Evolutionary conservation across 2,329 filamentous ascomycete genomes (phyloP), one percentile per base, ranked within the genome.

Genomic region (Coniochaeta sp.): DNA sequence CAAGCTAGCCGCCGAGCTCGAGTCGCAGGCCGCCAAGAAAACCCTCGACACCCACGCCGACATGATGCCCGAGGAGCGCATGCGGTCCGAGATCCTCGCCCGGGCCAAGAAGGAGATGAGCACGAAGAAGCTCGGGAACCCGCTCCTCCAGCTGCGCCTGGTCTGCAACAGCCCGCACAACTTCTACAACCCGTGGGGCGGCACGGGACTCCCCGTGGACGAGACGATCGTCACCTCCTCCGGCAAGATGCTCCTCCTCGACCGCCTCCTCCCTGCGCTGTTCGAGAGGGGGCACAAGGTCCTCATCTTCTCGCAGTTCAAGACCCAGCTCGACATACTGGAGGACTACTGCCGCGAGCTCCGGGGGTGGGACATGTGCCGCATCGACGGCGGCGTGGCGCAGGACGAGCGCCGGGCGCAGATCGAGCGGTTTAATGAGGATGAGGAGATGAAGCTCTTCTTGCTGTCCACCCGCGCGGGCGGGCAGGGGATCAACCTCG

Each of bases 281-380:
- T 86, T 99, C 53, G 58, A 73, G 0, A 77, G 81, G 1, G 86
- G 81, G 3, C 91, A 96, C 71, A 97, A 97, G 63, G 86, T 97
- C 26, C 80, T 99, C 45, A 90, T 99, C 49, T 99, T 99, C 68
- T 95, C 89, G 0, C 94, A 99, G 63, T 99, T 99, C 72, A 95
- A 91, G 53, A 95, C 87, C 0, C 91, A 96, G 57, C 81, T 99
- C 0, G 91, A 97, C 62, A 87, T 99, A 2, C 75, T 99, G 0
- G 83, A 95, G 56, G 87, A 92, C 51, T 99, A 96, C 71, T 90
- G 90, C 46, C 74, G 71, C 3, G 79, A 84, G n/a, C 77, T 97
- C 1, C 85, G 89, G 7, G 72, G 75, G 1, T 96, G 90, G 89
- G 80, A 84, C 1, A 79, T 87, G 20, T 96, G 91, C 62, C 89